Base-by-base conservation (phyloP, 1,139 yeast species). In the Hyphopichia buzzinii region DNA sequence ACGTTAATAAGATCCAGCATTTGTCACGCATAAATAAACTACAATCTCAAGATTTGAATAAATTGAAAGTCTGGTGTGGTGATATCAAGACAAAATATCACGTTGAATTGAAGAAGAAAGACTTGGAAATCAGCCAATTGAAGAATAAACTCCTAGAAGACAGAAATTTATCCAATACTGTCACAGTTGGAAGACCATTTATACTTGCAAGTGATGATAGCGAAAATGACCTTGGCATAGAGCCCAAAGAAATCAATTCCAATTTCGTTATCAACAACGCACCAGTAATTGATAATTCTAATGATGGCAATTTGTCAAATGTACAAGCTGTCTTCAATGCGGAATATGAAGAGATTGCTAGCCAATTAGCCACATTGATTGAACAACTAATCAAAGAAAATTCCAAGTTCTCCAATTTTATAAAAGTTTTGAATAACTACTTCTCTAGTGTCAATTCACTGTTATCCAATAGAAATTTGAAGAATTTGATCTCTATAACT, bases 361-460 rank as follows among this genome's bases (percentile, higher is more conserved):
- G 59, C 0, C 68, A 70, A 33, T 47, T 73, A 34, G 62, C 71
- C 1, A 61, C 58, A 3, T 52, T 72, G 6, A 62, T 73, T 10
- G 70, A 68, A 33, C 63, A 62, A 34, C 53, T 73, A 30, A 59
- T 71, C 16, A 42, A 52, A 8, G 76, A 73, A 42, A 73, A 72
- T 44, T 59, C 57, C 32, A 59, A 63, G 41, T 66, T 63, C 33
- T 53, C 70, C 1, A 54, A 54, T 27, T 63, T 72, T 33, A 45
- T 68, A 8, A 54, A 58, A 14, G 50, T 51, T 15, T 41, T 70
- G 10, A 63, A 57, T 31, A 44, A 48, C 1, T 73, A 72, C 43
- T 57, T 57, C 32, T 33, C 36, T 5, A 46, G 44, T 12, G 45
- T 62, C 39, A 65, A 62, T 41, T 34, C 41, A 27, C 50, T 52